These are phyloP conservation scores for Rubus parviflorus DNA, from an alignment of 306 rosid species.

Conservation along the genomic window DNA sequence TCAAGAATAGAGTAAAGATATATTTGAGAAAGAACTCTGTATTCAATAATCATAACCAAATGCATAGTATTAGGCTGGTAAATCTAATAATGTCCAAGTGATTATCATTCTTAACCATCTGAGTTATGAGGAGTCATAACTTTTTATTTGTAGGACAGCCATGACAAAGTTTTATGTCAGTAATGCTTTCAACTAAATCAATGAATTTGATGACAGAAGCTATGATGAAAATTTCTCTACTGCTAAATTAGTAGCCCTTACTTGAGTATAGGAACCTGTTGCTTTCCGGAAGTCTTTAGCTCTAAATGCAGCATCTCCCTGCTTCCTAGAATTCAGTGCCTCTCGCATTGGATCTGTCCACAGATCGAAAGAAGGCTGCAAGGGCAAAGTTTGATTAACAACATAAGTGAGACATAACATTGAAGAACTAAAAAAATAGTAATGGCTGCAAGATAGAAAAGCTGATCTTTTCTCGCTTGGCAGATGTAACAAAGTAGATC, in stretches of 20 bases:
- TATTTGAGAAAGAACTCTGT: background rate
- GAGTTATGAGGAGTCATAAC: slow-evolving; percentile 1
- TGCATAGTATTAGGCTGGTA: background rate
- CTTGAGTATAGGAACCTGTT: slow-evolving; percentile 71
- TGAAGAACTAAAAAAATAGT: background rate
- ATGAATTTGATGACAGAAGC: background rate
- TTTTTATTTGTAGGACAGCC: background rate
- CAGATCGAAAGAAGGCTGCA: slow-evolving; percentile 91
- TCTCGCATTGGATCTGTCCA: slow-evolving; percentile 92
- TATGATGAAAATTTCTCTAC: background rate
- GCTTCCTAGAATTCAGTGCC: slow-evolving; percentile 75
- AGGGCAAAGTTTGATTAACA: background rate
- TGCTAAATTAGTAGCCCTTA: slow-evolving; percentile 37
- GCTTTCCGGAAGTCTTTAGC: slow-evolving; percentile 64
- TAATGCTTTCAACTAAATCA: background rate
- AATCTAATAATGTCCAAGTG: background rate
- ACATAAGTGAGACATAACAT: background rate
- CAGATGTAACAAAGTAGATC: background rate
- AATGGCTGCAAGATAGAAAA: background rate
- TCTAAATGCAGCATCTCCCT: slow-evolving; percentile 78
- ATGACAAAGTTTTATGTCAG: background rate
- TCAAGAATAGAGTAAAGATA: too few species aligned
- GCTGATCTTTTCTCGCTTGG: too few species aligned
- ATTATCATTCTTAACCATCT: background rate
- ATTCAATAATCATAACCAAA: too few species aligned